A percentile compares a stretch with the other conserved stretches of the same genome.
Conservation (phyloP, 169 alveolate species). For the Theileria orientalis region DNA sequence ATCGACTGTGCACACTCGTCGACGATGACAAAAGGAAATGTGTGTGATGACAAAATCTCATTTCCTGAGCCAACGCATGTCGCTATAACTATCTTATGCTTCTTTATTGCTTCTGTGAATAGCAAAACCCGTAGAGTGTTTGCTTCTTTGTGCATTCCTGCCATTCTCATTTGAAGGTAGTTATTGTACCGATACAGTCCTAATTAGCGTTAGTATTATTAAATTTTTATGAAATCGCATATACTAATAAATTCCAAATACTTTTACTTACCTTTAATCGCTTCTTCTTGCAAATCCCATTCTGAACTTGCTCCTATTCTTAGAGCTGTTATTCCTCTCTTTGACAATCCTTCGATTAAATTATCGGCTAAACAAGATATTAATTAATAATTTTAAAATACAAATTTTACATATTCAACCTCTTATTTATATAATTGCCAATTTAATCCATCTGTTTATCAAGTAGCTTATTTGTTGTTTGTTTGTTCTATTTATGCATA, state of each 20-base stretch:
- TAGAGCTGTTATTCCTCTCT: slow-evolving; percentile 62
- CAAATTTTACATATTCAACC: neutral
- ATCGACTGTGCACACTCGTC: slow-evolving; percentile 87
- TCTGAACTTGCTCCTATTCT: slow-evolving; percentile 73
- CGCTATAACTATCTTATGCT: slow-evolving; percentile 79
- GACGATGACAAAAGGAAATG: slow-evolving; percentile 78
- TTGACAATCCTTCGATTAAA: slow-evolving; percentile 69
- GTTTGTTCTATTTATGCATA: neutral
- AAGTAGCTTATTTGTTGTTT: neutral
- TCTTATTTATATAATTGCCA: neutral
- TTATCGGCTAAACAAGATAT: slow-evolving; percentile 58
- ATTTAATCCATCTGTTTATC: too few relatives aligned
- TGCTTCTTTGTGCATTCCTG: slow-evolving; percentile 73
- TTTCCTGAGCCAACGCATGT: slow-evolving; percentile 87
- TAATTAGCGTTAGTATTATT: neutral
- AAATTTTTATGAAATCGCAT: neutral
- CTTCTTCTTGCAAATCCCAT: slow-evolving; percentile 72
- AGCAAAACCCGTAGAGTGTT: slow-evolving; percentile 64
- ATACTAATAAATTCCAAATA: neutral
- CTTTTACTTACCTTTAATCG: slow-evolving; percentile 63
- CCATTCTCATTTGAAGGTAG: slow-evolving; percentile 55
- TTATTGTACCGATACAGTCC: slow-evolving; percentile 52
- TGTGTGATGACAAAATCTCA: slow-evolving; percentile 74
- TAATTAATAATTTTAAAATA: neutral
- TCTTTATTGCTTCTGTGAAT: slow-evolving; percentile 67